Evolutionary conservation across 1,284 basidiomycete genomes (phyloP).

Genomic region (Cerioporus squamosus): DNA sequence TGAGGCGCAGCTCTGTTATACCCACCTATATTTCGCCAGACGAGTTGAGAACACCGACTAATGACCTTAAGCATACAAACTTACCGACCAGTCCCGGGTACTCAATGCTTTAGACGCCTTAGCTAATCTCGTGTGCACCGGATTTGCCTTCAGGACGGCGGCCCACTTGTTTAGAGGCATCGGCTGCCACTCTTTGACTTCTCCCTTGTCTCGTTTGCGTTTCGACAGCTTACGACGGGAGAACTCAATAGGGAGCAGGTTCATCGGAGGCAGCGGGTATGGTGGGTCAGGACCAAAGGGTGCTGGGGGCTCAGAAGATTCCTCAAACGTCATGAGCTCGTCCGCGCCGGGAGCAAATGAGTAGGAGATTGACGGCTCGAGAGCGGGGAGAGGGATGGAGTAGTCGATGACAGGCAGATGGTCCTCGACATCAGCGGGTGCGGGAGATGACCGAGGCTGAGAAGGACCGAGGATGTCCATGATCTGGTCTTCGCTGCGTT

Average conservation of each 20-base stretch:
- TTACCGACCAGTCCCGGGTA: constrained; percentile 79
- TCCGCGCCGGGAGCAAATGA: constrained; percentile 7
- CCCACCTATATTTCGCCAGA: constrained; percentile 56
- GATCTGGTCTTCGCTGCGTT: constrained; percentile 20
- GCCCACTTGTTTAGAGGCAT: constrained; percentile 76
- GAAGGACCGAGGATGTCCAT: constrained; percentile 16
- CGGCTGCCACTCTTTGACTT: constrained; percentile 65
- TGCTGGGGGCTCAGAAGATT: not conserved
- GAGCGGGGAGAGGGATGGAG: constrained; percentile 15
- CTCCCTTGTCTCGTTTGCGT: constrained; percentile 56
- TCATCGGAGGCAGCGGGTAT: constrained; percentile 67
- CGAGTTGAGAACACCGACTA: not conserved
- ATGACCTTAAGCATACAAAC: constrained; percentile 29
- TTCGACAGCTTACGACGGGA: constrained; percentile 63
- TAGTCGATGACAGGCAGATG: constrained; percentile 7
- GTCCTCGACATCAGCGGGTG: constrained; percentile 1
- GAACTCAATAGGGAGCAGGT: constrained; percentile 65
- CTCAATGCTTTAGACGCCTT: constrained; percentile 76
- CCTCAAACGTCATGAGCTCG: constrained; percentile 28
- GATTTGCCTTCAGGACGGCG: constrained; percentile 71
- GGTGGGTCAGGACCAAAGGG: constrained; percentile 37
- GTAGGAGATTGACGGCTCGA: constrained; percentile 1
- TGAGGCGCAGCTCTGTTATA: constrained; percentile 73
- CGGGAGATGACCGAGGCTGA: constrained; percentile 5
- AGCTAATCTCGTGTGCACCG: constrained; percentile 68